A percentile compares a stretch with the other conserved stretches of the same genome.
Evolutionary conservation across 768 basidiomycete species (phyloP).

Genomic region (Neoboletus magnificus): DNA sequence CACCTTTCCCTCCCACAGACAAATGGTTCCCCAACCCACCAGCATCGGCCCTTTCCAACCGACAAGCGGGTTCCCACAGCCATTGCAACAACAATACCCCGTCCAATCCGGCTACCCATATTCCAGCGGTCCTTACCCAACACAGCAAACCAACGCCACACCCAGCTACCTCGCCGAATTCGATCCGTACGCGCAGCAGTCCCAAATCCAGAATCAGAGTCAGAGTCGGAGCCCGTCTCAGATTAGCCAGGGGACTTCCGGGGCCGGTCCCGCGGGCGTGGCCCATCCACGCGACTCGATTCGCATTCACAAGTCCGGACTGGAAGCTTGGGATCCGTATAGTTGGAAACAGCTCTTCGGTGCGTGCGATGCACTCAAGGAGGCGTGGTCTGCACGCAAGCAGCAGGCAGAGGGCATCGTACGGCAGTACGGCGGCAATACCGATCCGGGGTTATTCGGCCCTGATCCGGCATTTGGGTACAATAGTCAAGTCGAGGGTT

Average conservation of each 20-base stretch:
- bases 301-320: conserved; percentile 57
- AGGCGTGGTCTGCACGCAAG: conserved; percentile 61
- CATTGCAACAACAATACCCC: conserved; percentile 40
- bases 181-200: conserved; percentile 36
- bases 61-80: conserved; percentile 46
- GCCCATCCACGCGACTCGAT: conserved; percentile 69
- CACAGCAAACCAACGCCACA: conserved; percentile 12
- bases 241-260: background rate
- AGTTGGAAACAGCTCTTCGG: conserved; percentile 70
- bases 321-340: conserved; percentile 69
- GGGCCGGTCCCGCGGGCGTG: conserved; percentile 29
- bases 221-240: conserved; percentile 1
- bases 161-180: conserved; percentile 37
- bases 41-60: conserved; percentile 42
- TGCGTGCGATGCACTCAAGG: conserved; percentile 62
- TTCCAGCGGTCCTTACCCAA: conserved; percentile 28
- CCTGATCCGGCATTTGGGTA: conserved; percentile 39
- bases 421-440: conserved; percentile 42
- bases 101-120: conserved; percentile 23
- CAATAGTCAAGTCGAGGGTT: conserved; percentile 50
- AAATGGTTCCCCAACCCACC: conserved; percentile 32
- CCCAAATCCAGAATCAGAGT: background rate
- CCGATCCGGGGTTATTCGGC: conserved; percentile 31
- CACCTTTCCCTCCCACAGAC: conserved; percentile 17
- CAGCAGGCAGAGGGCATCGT: conserved; percentile 48